Base-by-base conservation (phyloP, 106 monocot species). In the Acanthochlamys bracteata region DNA sequence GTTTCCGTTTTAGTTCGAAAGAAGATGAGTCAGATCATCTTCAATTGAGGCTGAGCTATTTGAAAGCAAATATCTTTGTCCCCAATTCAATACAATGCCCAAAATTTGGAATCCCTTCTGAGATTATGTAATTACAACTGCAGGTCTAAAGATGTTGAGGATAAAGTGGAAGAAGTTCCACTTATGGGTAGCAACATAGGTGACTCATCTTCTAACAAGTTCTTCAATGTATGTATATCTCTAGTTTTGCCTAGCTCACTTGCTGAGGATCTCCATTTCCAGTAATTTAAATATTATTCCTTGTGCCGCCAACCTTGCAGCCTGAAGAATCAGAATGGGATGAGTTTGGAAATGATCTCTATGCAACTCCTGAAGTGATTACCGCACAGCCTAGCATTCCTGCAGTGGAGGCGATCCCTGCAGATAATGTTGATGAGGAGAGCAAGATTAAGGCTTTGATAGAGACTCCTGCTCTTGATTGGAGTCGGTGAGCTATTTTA, bases 281-380 rank as follows among this genome's bases (percentile, higher is more conserved):
- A 25, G 16, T 41, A 39, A 25, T 17, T 49, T 14, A 3, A 56
- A 54, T 33, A 25, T 11, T 60, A 11, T 17, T 55, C 20, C 54
- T 67, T 55, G 10, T 41, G 56, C 47, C 12, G 10, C 76, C 16
- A 27, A 66, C 66, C 72, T 60, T 73, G 71, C 90, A 98, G 96
- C 78, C 72, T 62, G 90, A 95, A 74, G 95, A 96, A 57, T 83
- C 80, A 42, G 96, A 91, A 62, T 98, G 91, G 91, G 96, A 98
- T 85, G 96, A 88, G 24, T 98, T 98, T 73, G 96, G 96, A 20
- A 92, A 83, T 71, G 96, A 98, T 59, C 72, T 91, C 27, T 98
- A 98, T 77, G 80, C 84, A 72, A 75, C 79, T 46, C 83, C 88
- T 69, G 95, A 87, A 67, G 77, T 58, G 21, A 58, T 66, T 42